Evolutionary conservation across 345 rosid species (phyloP).

Genomic region (Arabis alpina): DNA sequence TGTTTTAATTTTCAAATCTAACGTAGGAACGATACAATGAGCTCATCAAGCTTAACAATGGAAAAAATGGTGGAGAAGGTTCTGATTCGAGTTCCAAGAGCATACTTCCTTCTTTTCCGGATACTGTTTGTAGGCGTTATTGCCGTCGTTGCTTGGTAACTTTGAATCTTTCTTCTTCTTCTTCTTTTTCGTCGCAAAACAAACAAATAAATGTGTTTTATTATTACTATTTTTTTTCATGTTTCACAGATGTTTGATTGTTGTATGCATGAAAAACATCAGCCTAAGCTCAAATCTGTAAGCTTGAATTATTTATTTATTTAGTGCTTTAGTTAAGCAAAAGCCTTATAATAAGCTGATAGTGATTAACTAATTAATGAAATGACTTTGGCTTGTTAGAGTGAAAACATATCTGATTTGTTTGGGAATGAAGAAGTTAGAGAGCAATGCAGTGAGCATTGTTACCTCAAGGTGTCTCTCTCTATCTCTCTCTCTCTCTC

Average conservation of each 20-base stretch:
- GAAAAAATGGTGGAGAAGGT: slow-evolving; percentile 44
- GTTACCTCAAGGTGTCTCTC: slow-evolving; percentile 40
- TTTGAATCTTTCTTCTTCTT: slow-evolving; percentile 10
- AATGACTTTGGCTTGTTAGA: slow-evolving; percentile 25
- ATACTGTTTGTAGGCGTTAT: slow-evolving; percentile 67
- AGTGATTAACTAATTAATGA: slow-evolving; percentile 19
- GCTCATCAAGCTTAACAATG: slow-evolving; percentile 56
- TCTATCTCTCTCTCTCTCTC: neutral
- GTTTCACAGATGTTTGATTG: slow-evolving; percentile 31
- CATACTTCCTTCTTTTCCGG: slow-evolving; percentile 57
- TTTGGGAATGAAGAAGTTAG: slow-evolving; percentile 1
- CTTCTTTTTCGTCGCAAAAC: neutral
- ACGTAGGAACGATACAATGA: slow-evolving; percentile 70
- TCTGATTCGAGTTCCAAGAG: slow-evolving; percentile 45
- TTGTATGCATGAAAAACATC: slow-evolving; percentile 20
- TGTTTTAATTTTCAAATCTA: slow-evolving; percentile 16
- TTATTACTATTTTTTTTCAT: neutral
- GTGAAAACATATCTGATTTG: neutral
- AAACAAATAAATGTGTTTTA: neutral
- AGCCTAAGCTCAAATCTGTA: slow-evolving; percentile 15
- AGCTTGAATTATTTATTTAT: slow-evolving; percentile 11
- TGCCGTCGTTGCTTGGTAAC: slow-evolving; percentile 96
- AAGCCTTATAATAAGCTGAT: slow-evolving; percentile 11
- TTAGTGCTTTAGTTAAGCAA: neutral
- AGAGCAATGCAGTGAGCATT: slow-evolving; percentile 21